A percentile compares a stretch with the other conserved stretches of the same genome.
phyloP scores from a whole-genome alignment of 306 rosid genomes.

The Argentina anserina region DNA sequence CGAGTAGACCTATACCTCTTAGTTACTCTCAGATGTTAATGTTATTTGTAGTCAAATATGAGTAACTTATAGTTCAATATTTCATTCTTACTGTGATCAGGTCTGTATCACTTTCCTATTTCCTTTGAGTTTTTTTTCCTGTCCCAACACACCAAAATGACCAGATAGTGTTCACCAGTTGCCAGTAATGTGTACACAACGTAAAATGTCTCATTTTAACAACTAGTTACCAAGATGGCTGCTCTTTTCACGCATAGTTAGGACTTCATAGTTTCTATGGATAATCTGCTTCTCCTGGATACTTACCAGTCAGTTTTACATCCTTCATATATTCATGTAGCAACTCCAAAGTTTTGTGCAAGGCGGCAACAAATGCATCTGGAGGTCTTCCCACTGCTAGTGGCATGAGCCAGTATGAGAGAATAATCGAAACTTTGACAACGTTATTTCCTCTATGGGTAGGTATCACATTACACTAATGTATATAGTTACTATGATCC shows the following conservation, averaged over 20 bases:
- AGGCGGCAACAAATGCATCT: slow-evolving; percentile 50
- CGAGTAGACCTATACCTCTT: not conserved
- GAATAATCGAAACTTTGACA: slow-evolving; percentile 69
- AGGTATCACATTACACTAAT: slow-evolving; percentile 23
- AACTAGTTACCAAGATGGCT: not conserved
- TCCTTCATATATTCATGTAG: slow-evolving; percentile 29
- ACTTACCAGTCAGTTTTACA: not conserved
- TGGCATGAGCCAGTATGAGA: slow-evolving; percentile 60
- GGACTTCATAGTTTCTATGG: not conserved
- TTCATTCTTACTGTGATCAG: not conserved
- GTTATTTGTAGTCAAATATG: not conserved
- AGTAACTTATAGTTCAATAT: not conserved
- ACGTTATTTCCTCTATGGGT: slow-evolving; percentile 96
- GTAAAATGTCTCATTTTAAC: not conserved
- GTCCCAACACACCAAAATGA: not conserved
- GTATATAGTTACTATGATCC: not conserved
- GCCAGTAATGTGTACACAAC: not conserved
- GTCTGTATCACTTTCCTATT: not conserved
- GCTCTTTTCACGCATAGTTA: not conserved
- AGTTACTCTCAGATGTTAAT: not conserved
- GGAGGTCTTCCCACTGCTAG: slow-evolving; percentile 54
- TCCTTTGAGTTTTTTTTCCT: not conserved
- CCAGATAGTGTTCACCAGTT: slow-evolving; percentile 1
- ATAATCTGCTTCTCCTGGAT: not conserved
- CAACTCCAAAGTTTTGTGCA: slow-evolving; percentile 53